Evolutionary conservation across 2,329 filamentous ascomycete genomes (phyloP).

Genomic region (Ceratocystis smalleyi): DNA sequence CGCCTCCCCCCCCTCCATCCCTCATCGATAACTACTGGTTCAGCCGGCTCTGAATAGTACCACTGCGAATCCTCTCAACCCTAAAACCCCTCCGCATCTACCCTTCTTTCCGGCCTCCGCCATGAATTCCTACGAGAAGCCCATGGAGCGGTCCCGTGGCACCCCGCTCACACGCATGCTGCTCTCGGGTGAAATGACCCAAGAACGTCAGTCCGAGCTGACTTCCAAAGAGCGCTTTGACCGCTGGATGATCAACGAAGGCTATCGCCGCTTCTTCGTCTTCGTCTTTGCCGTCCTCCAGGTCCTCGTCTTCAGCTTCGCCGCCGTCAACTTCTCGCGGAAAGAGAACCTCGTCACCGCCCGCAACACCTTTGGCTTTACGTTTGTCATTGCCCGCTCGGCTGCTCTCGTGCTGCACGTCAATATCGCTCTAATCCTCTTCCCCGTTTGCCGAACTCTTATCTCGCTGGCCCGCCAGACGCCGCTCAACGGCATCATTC

Average conservation of each 20-base stretch:
- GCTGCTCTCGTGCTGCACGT: constrained; percentile 66
- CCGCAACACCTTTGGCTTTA: constrained; percentile 55
- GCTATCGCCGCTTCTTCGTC: constrained; percentile 65
- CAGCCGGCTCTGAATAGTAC: constrained; percentile 40
- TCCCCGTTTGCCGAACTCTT: constrained; percentile 70
- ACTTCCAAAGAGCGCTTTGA: constrained; percentile 58
- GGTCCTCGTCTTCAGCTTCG: constrained; percentile 62
- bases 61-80: neutral
- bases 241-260: constrained; percentile 81
- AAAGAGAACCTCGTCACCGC: constrained; percentile 58
- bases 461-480: constrained; percentile 70
- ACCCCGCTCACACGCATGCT: constrained; percentile 70
- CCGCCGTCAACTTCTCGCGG: constrained; percentile 62
- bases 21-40: constrained; percentile 22
- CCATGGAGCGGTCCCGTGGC: constrained; percentile 61
- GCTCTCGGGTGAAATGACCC: constrained; percentile 67
- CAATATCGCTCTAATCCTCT: constrained; percentile 62
- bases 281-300: constrained; percentile 60
- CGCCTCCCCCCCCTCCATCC: constrained; percentile 21
- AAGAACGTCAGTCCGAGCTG: constrained; percentile 53
- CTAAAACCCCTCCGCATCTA: neutral
- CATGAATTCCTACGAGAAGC: constrained; percentile 16
- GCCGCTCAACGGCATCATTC: constrained; percentile 70
- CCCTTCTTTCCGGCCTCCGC: neutral
- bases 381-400: constrained; percentile 60